Conservation (phyloP, 2,329 filamentous ascomycete species). For the Hypocrella siamensis region DNA sequence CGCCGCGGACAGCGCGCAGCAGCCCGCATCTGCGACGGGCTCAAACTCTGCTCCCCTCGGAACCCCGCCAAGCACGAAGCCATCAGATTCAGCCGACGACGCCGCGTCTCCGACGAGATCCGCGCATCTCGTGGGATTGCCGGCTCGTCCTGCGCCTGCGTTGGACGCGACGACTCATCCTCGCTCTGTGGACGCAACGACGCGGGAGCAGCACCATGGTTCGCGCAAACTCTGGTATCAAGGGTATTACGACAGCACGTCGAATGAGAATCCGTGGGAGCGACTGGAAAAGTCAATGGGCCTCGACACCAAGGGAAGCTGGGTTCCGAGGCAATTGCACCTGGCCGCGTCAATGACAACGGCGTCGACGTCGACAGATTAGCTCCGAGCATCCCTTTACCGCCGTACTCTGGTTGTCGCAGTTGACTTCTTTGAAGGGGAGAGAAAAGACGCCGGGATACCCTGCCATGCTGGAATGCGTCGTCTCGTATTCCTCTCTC, state of each 20-base stretch:
- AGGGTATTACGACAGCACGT: slow-evolving; percentile 53
- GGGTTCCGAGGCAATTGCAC: slow-evolving; percentile 17
- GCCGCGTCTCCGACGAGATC: not conserved
- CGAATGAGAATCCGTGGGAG: slow-evolving; percentile 61
- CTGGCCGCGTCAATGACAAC: not conserved
- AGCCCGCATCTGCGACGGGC: slow-evolving; percentile 13
- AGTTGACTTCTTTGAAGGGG: too few relatives aligned
- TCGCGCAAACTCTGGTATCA: slow-evolving; percentile 17
- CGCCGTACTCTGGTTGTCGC: too few relatives aligned
- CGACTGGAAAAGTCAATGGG: slow-evolving; percentile 31
- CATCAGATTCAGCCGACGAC: not conserved
- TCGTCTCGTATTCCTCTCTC: too few relatives aligned
- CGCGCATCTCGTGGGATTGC: slow-evolving; percentile 17
- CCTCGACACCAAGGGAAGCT: slow-evolving; percentile 26
- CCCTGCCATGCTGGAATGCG: too few relatives aligned
- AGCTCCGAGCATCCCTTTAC: too few relatives aligned
- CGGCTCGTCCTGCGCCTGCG: slow-evolving; percentile 15
- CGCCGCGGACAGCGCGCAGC: slow-evolving; percentile 26
- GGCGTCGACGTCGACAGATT: not conserved
- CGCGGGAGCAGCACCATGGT: not conserved
- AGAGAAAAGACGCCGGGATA: too few relatives aligned
- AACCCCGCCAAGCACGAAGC: slow-evolving; percentile 5
- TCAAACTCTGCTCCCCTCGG: slow-evolving; percentile 22
- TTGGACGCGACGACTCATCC: too few relatives aligned
- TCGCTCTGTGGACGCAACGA: slow-evolving; percentile 3